These are phyloP conservation scores for Starmerella ratchasimensis DNA, from an alignment of 805 yeast species.

Conservation along the genomic window DNA sequence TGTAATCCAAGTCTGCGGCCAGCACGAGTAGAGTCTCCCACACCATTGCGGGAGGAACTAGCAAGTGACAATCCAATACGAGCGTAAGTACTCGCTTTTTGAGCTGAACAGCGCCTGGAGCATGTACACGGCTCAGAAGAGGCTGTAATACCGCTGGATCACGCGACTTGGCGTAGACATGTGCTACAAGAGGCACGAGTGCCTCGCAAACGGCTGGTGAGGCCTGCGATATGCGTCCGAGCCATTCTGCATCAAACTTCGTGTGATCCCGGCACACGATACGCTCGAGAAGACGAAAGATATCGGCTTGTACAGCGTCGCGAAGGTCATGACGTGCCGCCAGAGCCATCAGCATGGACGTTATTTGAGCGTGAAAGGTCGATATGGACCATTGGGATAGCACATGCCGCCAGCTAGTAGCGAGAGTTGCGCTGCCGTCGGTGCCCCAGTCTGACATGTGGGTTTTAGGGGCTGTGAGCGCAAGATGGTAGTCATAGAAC, in stretches of 20 bases:
- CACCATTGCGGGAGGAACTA: background rate
- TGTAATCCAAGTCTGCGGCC: constrained; percentile 2
- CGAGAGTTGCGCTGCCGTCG: background rate
- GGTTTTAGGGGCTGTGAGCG: background rate
- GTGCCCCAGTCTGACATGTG: background rate
- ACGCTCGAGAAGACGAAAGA: constrained; percentile 8
- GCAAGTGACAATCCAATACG: too few species aligned
- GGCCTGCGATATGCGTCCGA: constrained; percentile 7
- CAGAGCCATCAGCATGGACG: background rate
- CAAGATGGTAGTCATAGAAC: constrained; percentile 2
- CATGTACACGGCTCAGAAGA: constrained; percentile 3
- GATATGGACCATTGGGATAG: background rate
- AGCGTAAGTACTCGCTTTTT: constrained; percentile 2
- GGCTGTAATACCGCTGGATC: background rate
- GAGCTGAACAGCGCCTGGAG: constrained; percentile 9
- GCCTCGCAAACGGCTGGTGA: constrained; percentile 9
- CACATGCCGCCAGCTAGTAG: background rate
- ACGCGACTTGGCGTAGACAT: background rate
- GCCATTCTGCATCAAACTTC: constrained; percentile 6
- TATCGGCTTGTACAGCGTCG: constrained; percentile 8
- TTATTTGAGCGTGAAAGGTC: constrained; percentile 2
- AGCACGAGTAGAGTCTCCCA: constrained; percentile 6
- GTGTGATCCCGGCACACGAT: background rate
- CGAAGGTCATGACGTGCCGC: constrained; percentile 3
- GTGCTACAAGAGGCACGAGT: constrained; percentile 6